Evolutionary conservation across 306 rosid species (phyloP), one percentile per base, ranked within the genome.

Genomic region (Prunus kanzakura): DNA sequence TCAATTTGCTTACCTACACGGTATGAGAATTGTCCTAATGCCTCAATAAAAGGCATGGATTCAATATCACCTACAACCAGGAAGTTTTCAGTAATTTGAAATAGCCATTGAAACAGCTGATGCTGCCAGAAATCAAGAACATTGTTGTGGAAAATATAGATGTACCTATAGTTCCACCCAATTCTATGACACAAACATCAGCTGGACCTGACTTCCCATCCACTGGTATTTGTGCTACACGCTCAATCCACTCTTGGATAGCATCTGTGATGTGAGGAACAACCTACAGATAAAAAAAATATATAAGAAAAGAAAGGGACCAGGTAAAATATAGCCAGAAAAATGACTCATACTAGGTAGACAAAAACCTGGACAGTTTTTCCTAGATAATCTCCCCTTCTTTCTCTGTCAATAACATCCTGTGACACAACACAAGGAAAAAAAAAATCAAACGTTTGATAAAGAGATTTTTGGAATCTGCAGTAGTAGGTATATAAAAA

Each of bases 201-300:
- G 89, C 83, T 27, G 87, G 79, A 69, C 86, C 87, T 52, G 79
- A 70, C 52, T 80, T 56, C 58, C 89, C 85, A 77, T 86, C 89
- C 5, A 86, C 87, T 3, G 87, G 77, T 20, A 82, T 69, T 47
- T 76, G 65, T 15, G 89, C 85, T 9, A 73, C 89, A 30, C 81
- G 83, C 79, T 86, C 87, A 22, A 86, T 86, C 89, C 89, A 82
- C 46, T 86, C 89, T 77, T 82, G 89, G 54, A 86, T 77, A 19
- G 86, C 89, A 74, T 86, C 89, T 67, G 89, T 86, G 73, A 86
- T 77, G 71, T 86, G 89, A 72, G 89, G 89, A 14, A 86, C 89
- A 86, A 86, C 89, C 89, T 86, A 50, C 70, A 72, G 7, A 76
- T 14, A 35, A 64, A 45, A 60, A 4, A 41, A 9, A 45, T 15